phyloP scores from a whole-genome alignment of 1,284 basidiomycete species.

The Calocybe gambosa region DNA sequence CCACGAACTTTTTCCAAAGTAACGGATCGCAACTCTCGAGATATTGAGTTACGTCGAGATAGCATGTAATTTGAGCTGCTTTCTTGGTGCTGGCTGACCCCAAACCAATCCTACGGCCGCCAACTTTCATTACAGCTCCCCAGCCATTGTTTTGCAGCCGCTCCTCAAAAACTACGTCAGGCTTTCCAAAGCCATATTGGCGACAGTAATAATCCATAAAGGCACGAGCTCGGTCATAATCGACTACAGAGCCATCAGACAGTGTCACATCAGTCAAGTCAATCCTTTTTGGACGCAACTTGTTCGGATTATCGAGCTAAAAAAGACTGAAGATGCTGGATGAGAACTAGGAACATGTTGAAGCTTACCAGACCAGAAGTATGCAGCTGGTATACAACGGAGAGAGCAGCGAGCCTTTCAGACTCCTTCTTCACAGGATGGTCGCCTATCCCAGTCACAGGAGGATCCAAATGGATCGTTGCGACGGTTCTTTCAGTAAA shows the following conservation, averaged over 20 bases:
- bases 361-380: slow-evolving; percentile 47
- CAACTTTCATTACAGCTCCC: slow-evolving; percentile 82
- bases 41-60: slow-evolving; percentile 85
- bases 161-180: slow-evolving; percentile 63
- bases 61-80: slow-evolving; percentile 66
- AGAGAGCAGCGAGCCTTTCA: slow-evolving; percentile 70
- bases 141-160: slow-evolving; percentile 37
- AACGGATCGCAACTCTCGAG: slow-evolving; percentile 78
- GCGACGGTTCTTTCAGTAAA: slow-evolving; percentile 38
- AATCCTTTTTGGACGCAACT: slow-evolving; percentile 22
- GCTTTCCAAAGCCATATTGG: slow-evolving; percentile 74
- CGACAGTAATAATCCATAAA: slow-evolving; percentile 97
- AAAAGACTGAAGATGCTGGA: slow-evolving; percentile 1
- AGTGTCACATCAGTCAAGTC: slow-evolving; percentile 35
- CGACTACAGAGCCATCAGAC: slow-evolving; percentile 62
- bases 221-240: slow-evolving; percentile 73
- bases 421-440: slow-evolving; percentile 61
- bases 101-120: slow-evolving; percentile 75
- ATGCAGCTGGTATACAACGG: slow-evolving; percentile 66
- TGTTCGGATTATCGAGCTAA: slow-evolving; percentile 28
- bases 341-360: background rate
- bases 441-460: slow-evolving; percentile 59
- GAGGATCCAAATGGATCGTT: slow-evolving; percentile 35
- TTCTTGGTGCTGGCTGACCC: slow-evolving; percentile 75
- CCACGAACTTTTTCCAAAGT: slow-evolving; percentile 73